Base-by-base conservation (phyloP, 176 grass and related monocot genomes). In the Cenchrus purpureus region DNA sequence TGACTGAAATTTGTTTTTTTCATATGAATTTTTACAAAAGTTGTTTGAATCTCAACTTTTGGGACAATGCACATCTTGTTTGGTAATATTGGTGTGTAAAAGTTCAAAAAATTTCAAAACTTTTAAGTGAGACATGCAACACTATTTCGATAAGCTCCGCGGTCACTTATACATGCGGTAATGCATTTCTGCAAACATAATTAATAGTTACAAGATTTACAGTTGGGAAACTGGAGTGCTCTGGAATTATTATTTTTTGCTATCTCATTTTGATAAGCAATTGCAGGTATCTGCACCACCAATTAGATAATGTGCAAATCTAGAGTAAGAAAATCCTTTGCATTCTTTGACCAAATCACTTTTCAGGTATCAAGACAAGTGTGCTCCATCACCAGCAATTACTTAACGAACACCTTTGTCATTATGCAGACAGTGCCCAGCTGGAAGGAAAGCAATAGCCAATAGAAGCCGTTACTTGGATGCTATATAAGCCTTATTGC, bases 311-410 rank as follows among this genome's bases (percentile, higher is more conserved):
- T 83, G 44, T 15, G 61, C 76, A 71, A 77, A 9, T 82, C 42
- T 68, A 52, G 53, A 51, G 63, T 75, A 60, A 42, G 55, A 83
- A 77, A 71, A 43, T 45, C 34, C 34, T 71, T 86, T 71, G 45
- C 84, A 80, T 91, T 80, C 44, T 76, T 87, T 87, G 89, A 87
- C 76, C 76, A 84, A 76, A 91, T 53, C 62, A 80, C 81, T 46
- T 76, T 83, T 55, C 37, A 37, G 31, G 70, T 79, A 83, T 69
- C 68, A 56, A 46, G 63, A 87, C 68, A 84, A 80, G 61, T 69
- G 4, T 91, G 80, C 85, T 45, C 16, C 53, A 83, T 91, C 89
- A 87, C 65, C 80, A 84, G 53, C 68, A 29, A 80, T 87, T 83
- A 82, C 43, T 87, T 80, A 87, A 84, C 74, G 16, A 60, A 55